phyloP scores from a whole-genome alignment of 345 rosid species.

The Lenwebbia sp. region DNA sequence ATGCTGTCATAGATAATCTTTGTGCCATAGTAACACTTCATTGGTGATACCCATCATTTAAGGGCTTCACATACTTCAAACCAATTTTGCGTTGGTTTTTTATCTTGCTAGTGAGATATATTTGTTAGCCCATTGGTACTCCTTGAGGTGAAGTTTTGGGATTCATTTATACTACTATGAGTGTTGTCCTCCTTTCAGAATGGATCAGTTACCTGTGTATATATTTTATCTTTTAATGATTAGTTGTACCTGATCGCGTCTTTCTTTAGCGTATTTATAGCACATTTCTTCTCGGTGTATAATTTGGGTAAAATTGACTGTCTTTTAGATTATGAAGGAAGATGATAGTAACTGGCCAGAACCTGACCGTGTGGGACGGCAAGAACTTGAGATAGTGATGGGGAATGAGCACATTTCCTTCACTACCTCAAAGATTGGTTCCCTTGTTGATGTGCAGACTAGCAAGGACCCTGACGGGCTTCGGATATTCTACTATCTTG shows the following conservation, averaged over 20 bases:
- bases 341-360: constrained; percentile 98
- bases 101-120: not conserved
- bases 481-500: constrained; percentile 94
- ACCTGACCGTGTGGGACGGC: constrained; percentile 93
- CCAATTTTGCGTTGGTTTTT: not conserved
- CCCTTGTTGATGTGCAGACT: constrained; percentile 91
- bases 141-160: not conserved
- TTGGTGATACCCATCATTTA: not conserved
- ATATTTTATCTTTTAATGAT: not conserved
- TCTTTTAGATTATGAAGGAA: constrained; percentile 89
- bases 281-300: not conserved
- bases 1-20: not conserved
- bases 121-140: not conserved
- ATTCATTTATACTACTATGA: not conserved
- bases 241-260: not conserved
- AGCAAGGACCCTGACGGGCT: constrained; percentile 99
- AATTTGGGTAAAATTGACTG: not conserved
- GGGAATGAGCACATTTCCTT: constrained; percentile 96
- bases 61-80: not conserved
- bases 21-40: not conserved
- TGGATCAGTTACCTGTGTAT: not conserved
- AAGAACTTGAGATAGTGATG: constrained; percentile 98
- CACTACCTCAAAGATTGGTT: constrained; percentile 94
- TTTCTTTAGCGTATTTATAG: not conserved
- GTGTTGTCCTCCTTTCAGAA: not conserved